These are phyloP conservation scores for Debaryomycetaceae sp. DNA, from an alignment of 1,139 yeast genomes.

Conservation along the genomic window DNA sequence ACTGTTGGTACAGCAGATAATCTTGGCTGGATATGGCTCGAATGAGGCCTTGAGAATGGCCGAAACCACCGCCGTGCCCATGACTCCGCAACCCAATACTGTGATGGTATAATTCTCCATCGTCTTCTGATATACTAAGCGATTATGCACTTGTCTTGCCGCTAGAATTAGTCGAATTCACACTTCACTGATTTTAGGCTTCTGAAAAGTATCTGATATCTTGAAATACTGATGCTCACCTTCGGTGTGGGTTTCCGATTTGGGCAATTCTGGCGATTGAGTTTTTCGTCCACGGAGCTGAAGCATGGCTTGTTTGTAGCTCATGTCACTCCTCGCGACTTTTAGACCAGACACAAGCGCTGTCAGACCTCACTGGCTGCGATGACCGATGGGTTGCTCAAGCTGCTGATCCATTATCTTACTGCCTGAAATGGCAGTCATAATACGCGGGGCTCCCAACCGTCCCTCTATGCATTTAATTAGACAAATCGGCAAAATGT, in stretches of 20 bases:
- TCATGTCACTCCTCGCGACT: not conserved
- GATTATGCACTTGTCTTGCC: no score
- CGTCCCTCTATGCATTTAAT: conserved; percentile 1
- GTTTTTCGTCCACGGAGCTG: not conserved
- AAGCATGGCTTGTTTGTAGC: not conserved
- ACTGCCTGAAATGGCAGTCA: not conserved
- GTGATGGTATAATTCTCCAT: conserved; percentile 62
- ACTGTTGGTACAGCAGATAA: conserved; percentile 73
- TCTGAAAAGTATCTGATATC: not conserved
- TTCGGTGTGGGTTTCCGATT: not conserved
- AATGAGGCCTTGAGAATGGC: conserved; percentile 58
- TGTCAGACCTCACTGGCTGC: no score
- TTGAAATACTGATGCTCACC: not conserved
- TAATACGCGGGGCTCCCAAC: conserved; percentile 1
- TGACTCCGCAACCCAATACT: conserved; percentile 89
- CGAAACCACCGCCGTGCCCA: conserved; percentile 93
- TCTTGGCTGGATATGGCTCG: conserved; percentile 62
- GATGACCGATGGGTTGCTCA: no score
- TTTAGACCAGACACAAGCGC: no score
- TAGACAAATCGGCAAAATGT: not conserved
- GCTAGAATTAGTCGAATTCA: no score
- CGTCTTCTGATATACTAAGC: not conserved
- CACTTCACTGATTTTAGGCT: no score
- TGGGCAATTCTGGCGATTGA: not conserved
- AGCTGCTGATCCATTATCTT: no score